These are phyloP conservation scores for Suillus ampliporus DNA, from an alignment of 768 basidiomycete species.

Conservation along the genomic window DNA sequence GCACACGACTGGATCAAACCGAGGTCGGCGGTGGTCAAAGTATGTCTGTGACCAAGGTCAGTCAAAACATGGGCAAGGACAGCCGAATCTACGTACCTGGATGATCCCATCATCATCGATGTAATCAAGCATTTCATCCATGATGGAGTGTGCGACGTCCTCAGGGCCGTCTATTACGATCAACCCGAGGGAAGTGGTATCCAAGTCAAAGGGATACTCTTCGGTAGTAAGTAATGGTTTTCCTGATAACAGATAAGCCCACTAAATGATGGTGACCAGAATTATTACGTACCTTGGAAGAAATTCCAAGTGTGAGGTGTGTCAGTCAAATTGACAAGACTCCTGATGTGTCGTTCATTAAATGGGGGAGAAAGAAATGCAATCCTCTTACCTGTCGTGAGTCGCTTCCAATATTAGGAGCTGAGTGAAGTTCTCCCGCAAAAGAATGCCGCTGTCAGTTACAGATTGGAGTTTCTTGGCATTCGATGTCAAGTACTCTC, in stretches of 20 bases:
- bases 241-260: slow-evolving; percentile 26
- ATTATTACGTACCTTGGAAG: slow-evolving; percentile 47
- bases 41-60: slow-evolving; percentile 47
- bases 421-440: slow-evolving; percentile 63
- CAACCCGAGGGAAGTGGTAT: slow-evolving; percentile 61
- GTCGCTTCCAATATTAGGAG: slow-evolving; percentile 62
- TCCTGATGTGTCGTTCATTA: slow-evolving; percentile 31
- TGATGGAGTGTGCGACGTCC: slow-evolving; percentile 45
- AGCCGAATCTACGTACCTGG: slow-evolving; percentile 36
- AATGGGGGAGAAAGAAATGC: slow-evolving; percentile 6
- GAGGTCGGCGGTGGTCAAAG: slow-evolving; percentile 56
- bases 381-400: slow-evolving; percentile 42
- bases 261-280: background rate
- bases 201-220: slow-evolving; percentile 58
- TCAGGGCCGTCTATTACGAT: slow-evolving; percentile 44
- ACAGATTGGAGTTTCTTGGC: slow-evolving; percentile 50
- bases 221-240: slow-evolving; percentile 51
- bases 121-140: slow-evolving; percentile 64
- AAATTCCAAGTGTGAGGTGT: slow-evolving; percentile 58
- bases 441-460: slow-evolving; percentile 45
- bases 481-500: slow-evolving; percentile 45
- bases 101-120: slow-evolving; percentile 56
- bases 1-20: slow-evolving; percentile 59
- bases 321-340: slow-evolving; percentile 46
- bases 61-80: background rate